phyloP scores from a whole-genome alignment of 1,284 basidiomycete species.

The Ceratobasidium sp. region DNA sequence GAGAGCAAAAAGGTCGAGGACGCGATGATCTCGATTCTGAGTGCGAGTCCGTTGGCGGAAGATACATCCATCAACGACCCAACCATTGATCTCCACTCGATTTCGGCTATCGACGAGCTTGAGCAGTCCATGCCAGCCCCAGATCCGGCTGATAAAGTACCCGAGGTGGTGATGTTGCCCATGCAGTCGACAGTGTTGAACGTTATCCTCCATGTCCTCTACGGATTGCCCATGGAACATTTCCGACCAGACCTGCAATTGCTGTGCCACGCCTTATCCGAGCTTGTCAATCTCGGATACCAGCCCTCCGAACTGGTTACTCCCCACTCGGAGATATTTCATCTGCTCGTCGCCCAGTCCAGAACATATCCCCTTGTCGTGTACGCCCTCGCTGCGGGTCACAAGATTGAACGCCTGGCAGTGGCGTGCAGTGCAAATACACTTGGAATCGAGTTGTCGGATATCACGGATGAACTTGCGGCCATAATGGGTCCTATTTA shows the following conservation, averaged over 20 bases:
- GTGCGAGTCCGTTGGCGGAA: constrained; percentile 19
- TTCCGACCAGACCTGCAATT: constrained; percentile 40
- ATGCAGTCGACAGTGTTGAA: constrained; percentile 38
- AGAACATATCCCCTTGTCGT: constrained; percentile 58
- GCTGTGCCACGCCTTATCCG: constrained; percentile 32
- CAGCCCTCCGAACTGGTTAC: constrained; percentile 12
- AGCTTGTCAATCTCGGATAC: constrained; percentile 39
- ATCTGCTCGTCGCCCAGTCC: constrained; percentile 25
- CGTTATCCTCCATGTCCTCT: constrained; percentile 42
- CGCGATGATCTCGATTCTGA: not conserved
- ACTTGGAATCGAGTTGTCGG: constrained; percentile 62
- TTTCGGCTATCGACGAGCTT: constrained; percentile 16
- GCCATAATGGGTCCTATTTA: constrained; percentile 64
- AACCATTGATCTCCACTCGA: constrained; percentile 36
- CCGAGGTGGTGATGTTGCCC: constrained; percentile 32
- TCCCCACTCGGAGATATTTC: constrained; percentile 21
- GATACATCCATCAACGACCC: constrained; percentile 35
- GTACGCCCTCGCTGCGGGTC: constrained; percentile 64
- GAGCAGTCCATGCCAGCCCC: not conserved
- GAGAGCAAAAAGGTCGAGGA: constrained; percentile 11
- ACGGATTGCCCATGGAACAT: constrained; percentile 39
- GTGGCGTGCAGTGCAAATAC: constrained; percentile 66
- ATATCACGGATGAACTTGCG: constrained; percentile 66
- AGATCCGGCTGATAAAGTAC: constrained; percentile 14
- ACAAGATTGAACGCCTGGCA: constrained; percentile 65